phyloP scores from a whole-genome alignment of 192 early-diverging fungal species.

The Geranomyces michiganensis region DNA sequence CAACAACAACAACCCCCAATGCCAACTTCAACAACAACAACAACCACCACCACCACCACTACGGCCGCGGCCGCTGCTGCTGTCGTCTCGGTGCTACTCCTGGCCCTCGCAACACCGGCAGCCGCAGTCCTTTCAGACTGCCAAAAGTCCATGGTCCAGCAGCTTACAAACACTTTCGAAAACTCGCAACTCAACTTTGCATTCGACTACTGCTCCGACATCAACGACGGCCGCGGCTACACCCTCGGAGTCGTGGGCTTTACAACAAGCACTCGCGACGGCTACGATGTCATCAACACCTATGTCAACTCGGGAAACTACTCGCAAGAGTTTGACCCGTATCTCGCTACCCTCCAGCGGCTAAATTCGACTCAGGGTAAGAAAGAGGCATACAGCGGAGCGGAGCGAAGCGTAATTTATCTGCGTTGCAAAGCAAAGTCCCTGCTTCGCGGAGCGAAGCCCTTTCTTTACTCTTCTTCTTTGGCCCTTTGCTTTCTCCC shows the following conservation, averaged over 20 bases:
- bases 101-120: constrained; percentile 2
- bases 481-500: no score
- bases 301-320: constrained; percentile 45
- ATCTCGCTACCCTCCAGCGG: constrained; percentile 18
- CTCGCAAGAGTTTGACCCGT: constrained; percentile 40
- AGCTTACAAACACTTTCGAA: constrained; percentile 56
- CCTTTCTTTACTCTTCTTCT: no score
- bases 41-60: no score
- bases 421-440: no score
- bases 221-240: constrained; percentile 48
- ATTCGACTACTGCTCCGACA: constrained; percentile 47
- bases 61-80: neutral
- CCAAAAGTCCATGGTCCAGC: constrained; percentile 46
- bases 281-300: constrained; percentile 46
- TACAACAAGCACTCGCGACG: constrained; percentile 55
- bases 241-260: constrained; percentile 57
- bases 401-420: no score
- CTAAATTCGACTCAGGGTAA: constrained; percentile 27
- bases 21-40: no score
- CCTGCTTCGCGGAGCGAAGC: neutral
- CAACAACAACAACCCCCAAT: no score
- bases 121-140: constrained; percentile 42
- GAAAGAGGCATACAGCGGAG: no score
- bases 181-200: constrained; percentile 38
- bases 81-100: neutral